Base-by-base conservation (phyloP, 495 filamentous ascomycete species). In the Xylaria nigripes region DNA sequence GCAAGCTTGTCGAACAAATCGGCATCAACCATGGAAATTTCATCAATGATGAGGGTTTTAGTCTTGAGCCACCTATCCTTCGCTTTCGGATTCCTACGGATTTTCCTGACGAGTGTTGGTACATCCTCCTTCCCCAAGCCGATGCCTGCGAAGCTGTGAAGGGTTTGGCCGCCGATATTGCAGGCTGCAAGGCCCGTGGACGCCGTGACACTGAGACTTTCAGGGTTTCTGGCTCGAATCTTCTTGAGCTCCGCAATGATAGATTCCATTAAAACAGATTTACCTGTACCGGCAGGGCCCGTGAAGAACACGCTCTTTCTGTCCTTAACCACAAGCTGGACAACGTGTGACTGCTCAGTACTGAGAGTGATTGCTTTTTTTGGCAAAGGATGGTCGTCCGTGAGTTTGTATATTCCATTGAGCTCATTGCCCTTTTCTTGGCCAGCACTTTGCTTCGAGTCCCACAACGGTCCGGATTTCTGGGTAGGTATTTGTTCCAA, bases 1-100 rank as follows among this genome's bases (percentile, higher is more conserved):
- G 96, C 90, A 10, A 98, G 79, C 70, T 97, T 98, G 69, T 98
- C 93, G 56, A 97, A 97, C 0, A 98, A 75, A 49, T 97, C 92
- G 1, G 87, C 94, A 63, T 97, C 94, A 9, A 98, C 90, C 93
- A 98, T 98, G 10, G 93, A 97, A 27, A 98, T 85, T 69, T 98
- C 93, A 68, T 98, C 93, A 59, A 98, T 79, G 48, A 98, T 76
- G 27, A 98, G 79, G 16, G 88, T 80, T 58, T 87, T 92, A 0
- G 90, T 95, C 21, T 82, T 82, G 56, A 95, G 70, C 93, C 94
- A 97, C 38, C 94, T 83, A 40, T 79, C 83, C 65, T 84, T 88
- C 13, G 89, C 89, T 66, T 97, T 98, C 41, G 77, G 74, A 58
- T 97, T 96, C 38, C 80, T 83, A 63, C 85, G 88, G 62, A 98